Conservation (phyloP, 139 green algal genomes). For the Tetradesmus obliquus region DNA sequence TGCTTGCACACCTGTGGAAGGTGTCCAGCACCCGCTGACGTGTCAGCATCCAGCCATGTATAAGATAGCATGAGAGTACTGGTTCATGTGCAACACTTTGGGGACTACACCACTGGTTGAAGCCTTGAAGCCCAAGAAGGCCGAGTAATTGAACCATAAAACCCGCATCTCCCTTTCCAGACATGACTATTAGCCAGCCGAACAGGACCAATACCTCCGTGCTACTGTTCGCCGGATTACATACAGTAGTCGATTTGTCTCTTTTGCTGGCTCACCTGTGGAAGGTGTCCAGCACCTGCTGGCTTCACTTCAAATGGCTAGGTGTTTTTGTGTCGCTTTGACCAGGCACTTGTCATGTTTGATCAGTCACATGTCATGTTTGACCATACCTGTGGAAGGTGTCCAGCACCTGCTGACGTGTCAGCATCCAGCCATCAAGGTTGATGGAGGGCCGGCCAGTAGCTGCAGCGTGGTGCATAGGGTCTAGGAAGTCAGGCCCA, state of each 20-base stretch:
- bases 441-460: constrained; percentile 82
- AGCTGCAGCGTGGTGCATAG: constrained; percentile 59
- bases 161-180: no score
- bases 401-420: constrained; percentile 23
- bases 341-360: not conserved
- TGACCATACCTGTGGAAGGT: constrained; percentile 15
- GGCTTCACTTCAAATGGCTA: not conserved
- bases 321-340: no score
- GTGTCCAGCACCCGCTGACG: constrained; percentile 13
- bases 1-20: constrained; percentile 13
- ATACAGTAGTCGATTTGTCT: no score
- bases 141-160: no score
- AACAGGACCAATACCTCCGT: no score
- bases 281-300: constrained; percentile 23
- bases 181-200: no score
- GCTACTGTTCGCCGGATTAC: no score
- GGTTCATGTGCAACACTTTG: no score
- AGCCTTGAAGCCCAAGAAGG: no score
- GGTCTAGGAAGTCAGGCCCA: constrained; percentile 48
- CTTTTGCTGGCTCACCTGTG: not conserved
- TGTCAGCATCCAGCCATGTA: constrained; percentile 83
- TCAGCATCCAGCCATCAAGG: constrained; percentile 89
- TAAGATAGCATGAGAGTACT: no score
- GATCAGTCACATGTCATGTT: not conserved
- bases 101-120: no score